These are phyloP conservation scores for Leptodermis oblonga DNA, from an alignment of 257 asterid genomes.

Conservation along the genomic window DNA sequence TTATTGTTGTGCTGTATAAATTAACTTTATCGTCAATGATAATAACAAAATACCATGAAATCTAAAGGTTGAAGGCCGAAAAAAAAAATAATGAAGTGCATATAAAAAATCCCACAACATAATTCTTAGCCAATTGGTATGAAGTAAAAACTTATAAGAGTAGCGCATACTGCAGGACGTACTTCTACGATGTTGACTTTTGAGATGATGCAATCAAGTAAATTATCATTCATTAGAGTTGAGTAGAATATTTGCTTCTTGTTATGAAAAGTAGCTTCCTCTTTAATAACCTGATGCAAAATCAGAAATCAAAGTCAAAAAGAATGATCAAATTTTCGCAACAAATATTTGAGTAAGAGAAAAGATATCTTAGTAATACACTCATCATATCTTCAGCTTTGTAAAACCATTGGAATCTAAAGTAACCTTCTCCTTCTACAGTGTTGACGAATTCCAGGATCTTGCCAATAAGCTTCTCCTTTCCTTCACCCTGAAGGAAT, in stretches of 20 bases:
- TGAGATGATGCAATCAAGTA: constrained; percentile 76
- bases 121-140: neutral
- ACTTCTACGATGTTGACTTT: constrained; percentile 54
- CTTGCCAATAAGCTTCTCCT: constrained; percentile 61
- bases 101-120: neutral
- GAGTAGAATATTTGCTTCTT: constrained; percentile 80
- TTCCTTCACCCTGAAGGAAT: constrained; percentile 91
- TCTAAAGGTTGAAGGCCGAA: neutral
- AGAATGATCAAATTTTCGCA: neutral
- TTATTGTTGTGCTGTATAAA: too few relatives aligned
- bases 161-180: constrained; percentile 54
- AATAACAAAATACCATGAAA: neutral
- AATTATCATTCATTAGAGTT: constrained; percentile 64
- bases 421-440: constrained; percentile 65
- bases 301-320: constrained; percentile 9
- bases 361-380: constrained; percentile 6
- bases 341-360: constrained; percentile 10
- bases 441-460: constrained; percentile 84
- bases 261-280: constrained; percentile 54
- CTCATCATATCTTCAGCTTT: constrained; percentile 89
- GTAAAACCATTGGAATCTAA: constrained; percentile 92
- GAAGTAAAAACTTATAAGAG: neutral
- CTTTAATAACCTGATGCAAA: constrained; percentile 60
- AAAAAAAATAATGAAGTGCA: neutral
- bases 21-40: constrained; percentile 2